Conservation (phyloP, 2,329 filamentous ascomycete genomes). For the Purpureocillium takamizusanense region DNA sequence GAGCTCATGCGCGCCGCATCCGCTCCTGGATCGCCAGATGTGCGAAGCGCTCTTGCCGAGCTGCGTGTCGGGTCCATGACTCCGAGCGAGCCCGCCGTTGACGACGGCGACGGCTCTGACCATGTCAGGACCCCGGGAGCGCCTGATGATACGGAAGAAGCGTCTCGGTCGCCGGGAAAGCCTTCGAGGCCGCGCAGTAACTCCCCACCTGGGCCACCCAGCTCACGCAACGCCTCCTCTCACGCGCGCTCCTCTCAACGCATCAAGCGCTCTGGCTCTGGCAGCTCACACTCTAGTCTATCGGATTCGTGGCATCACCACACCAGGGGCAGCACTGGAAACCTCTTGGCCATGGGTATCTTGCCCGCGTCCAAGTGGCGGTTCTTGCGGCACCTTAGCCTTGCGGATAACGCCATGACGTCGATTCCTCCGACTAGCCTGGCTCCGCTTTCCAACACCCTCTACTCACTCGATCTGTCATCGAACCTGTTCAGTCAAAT, state of each 20-base stretch:
- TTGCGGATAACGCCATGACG: slow-evolving; percentile 86
- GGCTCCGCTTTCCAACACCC: slow-evolving; percentile 71
- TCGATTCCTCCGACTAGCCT: slow-evolving; percentile 68
- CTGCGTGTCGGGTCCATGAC: slow-evolving; percentile 51
- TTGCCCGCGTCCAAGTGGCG: slow-evolving; percentile 88
- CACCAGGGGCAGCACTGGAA: slow-evolving; percentile 66
- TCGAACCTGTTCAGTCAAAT: slow-evolving; percentile 91
- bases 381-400: slow-evolving; percentile 82
- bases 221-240: slow-evolving; percentile 62
- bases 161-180: slow-evolving; percentile 31
- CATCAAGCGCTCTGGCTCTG: slow-evolving; percentile 78
- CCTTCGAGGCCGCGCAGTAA: slow-evolving; percentile 58
- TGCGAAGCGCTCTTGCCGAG: slow-evolving; percentile 36
- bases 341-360: slow-evolving; percentile 61
- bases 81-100: slow-evolving; percentile 39
- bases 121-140: slow-evolving; percentile 31
- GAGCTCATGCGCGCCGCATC: slow-evolving; percentile 62
- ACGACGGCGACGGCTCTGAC: slow-evolving; percentile 25
- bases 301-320: slow-evolving; percentile 54
- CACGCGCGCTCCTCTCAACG: slow-evolving; percentile 63
- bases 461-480: slow-evolving; percentile 88
- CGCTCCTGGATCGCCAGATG: slow-evolving; percentile 54
- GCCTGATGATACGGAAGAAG: slow-evolving; percentile 38
- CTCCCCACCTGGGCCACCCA: slow-evolving; percentile 70
- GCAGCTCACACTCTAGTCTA: slow-evolving; percentile 79